These are phyloP conservation scores for Dissophora ornata DNA, from an alignment of 192 early-diverging fungal genomes.

Conservation along the genomic window DNA sequence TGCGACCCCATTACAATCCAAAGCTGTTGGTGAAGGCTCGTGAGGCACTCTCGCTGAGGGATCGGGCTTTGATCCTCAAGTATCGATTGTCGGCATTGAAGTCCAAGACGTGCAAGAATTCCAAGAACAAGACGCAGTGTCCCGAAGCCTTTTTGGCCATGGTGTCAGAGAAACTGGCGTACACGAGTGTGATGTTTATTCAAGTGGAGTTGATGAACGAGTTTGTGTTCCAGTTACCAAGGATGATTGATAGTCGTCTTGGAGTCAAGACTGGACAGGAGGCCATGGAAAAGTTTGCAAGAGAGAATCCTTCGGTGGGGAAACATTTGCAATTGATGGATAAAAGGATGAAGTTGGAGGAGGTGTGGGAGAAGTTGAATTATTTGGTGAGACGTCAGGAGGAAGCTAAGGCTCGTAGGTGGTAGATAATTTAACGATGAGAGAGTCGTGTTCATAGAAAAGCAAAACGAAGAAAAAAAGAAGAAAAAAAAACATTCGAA, in stretches of 20 bases:
- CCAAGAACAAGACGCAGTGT: conserved; percentile 90
- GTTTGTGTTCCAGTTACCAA: conserved; percentile 97
- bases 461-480: background rate
- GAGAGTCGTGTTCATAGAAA: background rate
- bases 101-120: conserved; percentile 82
- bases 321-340: conserved; percentile 91
- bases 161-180: conserved; percentile 93
- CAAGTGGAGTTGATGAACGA: conserved; percentile 97
- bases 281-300: conserved; percentile 89
- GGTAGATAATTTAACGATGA: conserved; percentile 1
- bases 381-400: conserved; percentile 67
- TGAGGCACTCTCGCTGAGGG: conserved; percentile 81
- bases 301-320: conserved; percentile 86
- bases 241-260: conserved; percentile 92
- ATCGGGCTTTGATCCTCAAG: conserved; percentile 80
- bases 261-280: conserved; percentile 86
- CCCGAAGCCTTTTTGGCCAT: conserved; percentile 94
- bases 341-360: conserved; percentile 84
- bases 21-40: conserved; percentile 82
- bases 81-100: conserved; percentile 84
- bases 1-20: conserved; percentile 76
- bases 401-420: conserved; percentile 59
- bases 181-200: conserved; percentile 98
- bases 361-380: conserved; percentile 78
- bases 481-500: too few relatives aligned